Base-by-base conservation (phyloP, 805 yeast species). In the Ogataea siamensis region DNA sequence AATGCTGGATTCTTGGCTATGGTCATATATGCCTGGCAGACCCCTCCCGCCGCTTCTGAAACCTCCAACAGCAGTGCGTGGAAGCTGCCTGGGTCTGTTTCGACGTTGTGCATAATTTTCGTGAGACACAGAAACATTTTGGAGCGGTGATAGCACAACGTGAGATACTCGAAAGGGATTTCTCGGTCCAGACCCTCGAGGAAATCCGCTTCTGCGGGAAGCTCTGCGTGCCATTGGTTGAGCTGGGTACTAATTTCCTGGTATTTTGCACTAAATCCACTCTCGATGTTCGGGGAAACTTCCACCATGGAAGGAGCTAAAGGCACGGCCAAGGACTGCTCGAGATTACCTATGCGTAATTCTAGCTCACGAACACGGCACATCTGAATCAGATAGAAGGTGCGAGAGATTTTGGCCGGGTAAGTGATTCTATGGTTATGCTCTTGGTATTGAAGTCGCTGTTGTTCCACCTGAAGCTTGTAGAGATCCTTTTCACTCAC, bases 11-110 rank as follows among this genome's bases (percentile, higher is more conserved):
- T 45, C 30, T 39, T 38, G 5, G 48, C 34, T 26, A 46, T 20
- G 9, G 20, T 33, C 35, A 42, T 36, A 30, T 40, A 46, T 3
- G 47, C 40, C 4, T 37, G 30, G 31, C 49, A 42, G 10, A 46
- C 46, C 3, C 51, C 51, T 5, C 51, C 51, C 13, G 47, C 49
- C 8, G 51, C 48, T 26, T 46, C 47, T 7, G 46, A 37, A 7
- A 34, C 37, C 28, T 40, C 43, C 11, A 21, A 20, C 20, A 45
- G 21, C 5, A 39, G 14, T 7, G 18, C 15, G 9, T 42, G 37
- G 24, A 32, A 24, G 12, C 27, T 37, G 4, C 28, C 24, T 5
- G 18, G 28, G 27, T 23, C 37, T 7, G 15, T 13, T 15, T 28
- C 35, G 5, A 24, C 37, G 17, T 18, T 29, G 20, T 37, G 34